Percentiles rank a stretch among this genome's conserved stretches.
Evolutionary conservation across 2,329 filamentous ascomycete genomes (phyloP).

Genomic region (Xylaria sp.): DNA sequence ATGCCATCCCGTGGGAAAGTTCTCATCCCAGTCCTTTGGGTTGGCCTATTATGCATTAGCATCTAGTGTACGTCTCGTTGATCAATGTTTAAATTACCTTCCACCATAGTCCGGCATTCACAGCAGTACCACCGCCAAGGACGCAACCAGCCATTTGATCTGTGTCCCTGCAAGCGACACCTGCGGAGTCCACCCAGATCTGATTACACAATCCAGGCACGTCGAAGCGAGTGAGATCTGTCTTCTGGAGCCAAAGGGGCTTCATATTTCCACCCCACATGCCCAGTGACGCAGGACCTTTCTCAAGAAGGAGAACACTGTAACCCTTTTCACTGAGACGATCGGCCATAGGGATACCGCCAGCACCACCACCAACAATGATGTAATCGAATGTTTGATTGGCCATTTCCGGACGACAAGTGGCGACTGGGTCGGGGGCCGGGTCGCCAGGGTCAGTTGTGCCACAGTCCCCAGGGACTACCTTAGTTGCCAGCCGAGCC

Average conservation of each 20-base stretch:
- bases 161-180: conserved; percentile 74
- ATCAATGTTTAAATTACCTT: conserved; percentile 52
- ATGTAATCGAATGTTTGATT: conserved; percentile 66
- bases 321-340: conserved; percentile 72
- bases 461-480: conserved; percentile 50
- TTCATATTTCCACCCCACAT: conserved; percentile 71
- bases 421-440: conserved; percentile 30
- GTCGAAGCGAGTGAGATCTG: conserved; percentile 75
- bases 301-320: conserved; percentile 71
- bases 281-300: conserved; percentile 69
- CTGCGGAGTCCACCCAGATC: conserved; percentile 72
- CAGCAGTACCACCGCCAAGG: conserved; percentile 72
- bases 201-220: conserved; percentile 77
- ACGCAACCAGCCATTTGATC: conserved; percentile 80
- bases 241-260: conserved; percentile 63
- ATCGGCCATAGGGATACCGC: conserved; percentile 68
- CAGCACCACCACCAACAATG: conserved; percentile 68
- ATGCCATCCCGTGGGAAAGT: conserved; percentile 79
- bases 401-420: conserved; percentile 48
- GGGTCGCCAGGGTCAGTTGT: conserved; percentile 39
- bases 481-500: conserved; percentile 57
- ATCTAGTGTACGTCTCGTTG: background rate
- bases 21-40: conserved; percentile 75
- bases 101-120: conserved; percentile 77
- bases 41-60: conserved; percentile 57